These are phyloP conservation scores for Hypsizygus ulmarius DNA, from an alignment of 1,284 basidiomycete genomes.

Conservation along the genomic window DNA sequence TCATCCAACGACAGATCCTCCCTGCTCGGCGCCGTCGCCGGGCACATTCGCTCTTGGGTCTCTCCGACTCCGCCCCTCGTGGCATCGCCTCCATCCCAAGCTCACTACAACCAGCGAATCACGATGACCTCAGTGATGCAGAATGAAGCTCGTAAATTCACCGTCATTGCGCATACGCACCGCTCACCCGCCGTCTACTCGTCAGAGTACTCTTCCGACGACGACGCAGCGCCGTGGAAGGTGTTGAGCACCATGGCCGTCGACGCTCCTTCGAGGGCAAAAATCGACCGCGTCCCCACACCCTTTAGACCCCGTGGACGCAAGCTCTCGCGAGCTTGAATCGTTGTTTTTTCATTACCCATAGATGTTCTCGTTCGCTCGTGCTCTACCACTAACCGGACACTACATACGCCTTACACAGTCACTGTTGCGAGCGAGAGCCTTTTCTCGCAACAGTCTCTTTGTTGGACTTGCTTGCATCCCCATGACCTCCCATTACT, in stretches of 20 bases:
- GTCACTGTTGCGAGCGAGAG: constrained; percentile 9
- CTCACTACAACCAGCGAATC: constrained; percentile 9
- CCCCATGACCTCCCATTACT: constrained; percentile 11
- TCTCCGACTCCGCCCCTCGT: constrained; percentile 19
- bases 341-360: constrained; percentile 5
- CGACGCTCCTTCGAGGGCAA: constrained; percentile 12
- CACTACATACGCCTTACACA: not conserved
- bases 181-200: constrained; percentile 13
- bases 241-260: constrained; percentile 19
- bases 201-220: constrained; percentile 16
- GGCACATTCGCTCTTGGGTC: constrained; percentile 38
- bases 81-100: constrained; percentile 8
- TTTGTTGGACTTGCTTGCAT: constrained; percentile 6
- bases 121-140: constrained; percentile 10
- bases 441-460: constrained; percentile 13
- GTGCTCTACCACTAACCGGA: constrained; percentile 3
- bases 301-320: constrained; percentile 33
- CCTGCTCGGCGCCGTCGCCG: constrained; percentile 28
- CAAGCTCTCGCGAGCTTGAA: constrained; percentile 28
- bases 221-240: constrained; percentile 15
- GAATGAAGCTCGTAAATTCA: constrained; percentile 18
- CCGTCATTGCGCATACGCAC: constrained; percentile 20
- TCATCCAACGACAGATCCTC: constrained; percentile 19
- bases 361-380: constrained; percentile 9
- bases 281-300: constrained; percentile 20